A percentile compares a stretch with the other conserved stretches of the same genome.
phyloP scores from a whole-genome alignment of 495 filamentous ascomycete genomes.

The Penicillium subrubescens region DNA sequence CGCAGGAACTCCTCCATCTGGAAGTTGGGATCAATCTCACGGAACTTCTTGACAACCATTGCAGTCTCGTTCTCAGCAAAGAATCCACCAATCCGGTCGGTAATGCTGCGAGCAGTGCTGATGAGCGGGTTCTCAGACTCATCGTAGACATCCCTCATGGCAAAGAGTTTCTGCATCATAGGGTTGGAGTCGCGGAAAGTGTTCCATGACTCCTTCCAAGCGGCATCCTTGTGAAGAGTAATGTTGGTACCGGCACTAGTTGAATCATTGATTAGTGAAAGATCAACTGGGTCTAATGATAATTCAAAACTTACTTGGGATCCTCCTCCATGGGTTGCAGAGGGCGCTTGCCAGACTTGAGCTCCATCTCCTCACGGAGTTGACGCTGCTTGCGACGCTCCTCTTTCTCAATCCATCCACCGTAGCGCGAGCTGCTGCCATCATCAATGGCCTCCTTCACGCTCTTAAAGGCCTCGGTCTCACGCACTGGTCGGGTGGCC shows the following conservation, averaged over 20 bases:
- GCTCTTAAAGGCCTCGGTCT: slow-evolving; percentile 91
- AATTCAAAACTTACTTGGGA: slow-evolving; percentile 68
- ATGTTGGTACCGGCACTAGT: slow-evolving; percentile 87
- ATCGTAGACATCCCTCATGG: slow-evolving; percentile 79
- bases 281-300: background rate
- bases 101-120: slow-evolving; percentile 87
- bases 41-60: slow-evolving; percentile 93
- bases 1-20: slow-evolving; percentile 90
- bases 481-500: slow-evolving; percentile 86
- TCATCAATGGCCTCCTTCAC: slow-evolving; percentile 97
- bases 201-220: slow-evolving; percentile 94
- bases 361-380: slow-evolving; percentile 66
- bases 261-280: slow-evolving; percentile 22
- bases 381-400: slow-evolving; percentile 80
- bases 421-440: slow-evolving; percentile 92
- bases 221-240: slow-evolving; percentile 93
- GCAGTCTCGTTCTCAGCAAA: slow-evolving; percentile 99
- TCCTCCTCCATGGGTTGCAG: slow-evolving; percentile 71
- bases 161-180: slow-evolving; percentile 86
- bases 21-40: slow-evolving; percentile 94
- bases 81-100: slow-evolving; percentile 89
- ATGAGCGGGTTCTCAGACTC: slow-evolving; percentile 97
- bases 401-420: slow-evolving; percentile 94
- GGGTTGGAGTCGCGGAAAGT: slow-evolving; percentile 86
- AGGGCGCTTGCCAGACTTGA: slow-evolving; percentile 48